These are phyloP conservation scores for Haematococcus lacustris DNA, from an alignment of 139 green algal genomes.

Conservation along the genomic window DNA sequence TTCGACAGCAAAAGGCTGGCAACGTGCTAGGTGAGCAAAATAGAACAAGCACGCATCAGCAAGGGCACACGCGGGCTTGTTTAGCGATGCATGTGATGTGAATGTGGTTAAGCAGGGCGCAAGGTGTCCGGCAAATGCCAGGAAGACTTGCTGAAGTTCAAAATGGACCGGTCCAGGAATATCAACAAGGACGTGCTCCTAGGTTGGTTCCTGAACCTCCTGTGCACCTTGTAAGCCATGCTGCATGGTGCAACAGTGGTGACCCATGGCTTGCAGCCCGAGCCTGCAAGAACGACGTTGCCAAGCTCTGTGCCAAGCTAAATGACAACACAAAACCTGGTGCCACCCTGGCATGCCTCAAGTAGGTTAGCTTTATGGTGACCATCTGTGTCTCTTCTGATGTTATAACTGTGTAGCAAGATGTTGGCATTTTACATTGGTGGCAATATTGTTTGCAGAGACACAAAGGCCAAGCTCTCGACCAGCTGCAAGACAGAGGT, in stretches of 20 bases:
- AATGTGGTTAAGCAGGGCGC: constrained; percentile 21
- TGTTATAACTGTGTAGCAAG: constrained; percentile 1
- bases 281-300: constrained; percentile 64
- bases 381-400: too few relatives aligned
- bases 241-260: too few relatives aligned
- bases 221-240: too few relatives aligned
- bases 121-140: constrained; percentile 39
- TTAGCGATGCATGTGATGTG: background rate
- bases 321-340: constrained; percentile 26
- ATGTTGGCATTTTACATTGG: too few relatives aligned
- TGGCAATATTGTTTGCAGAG: too few relatives aligned
- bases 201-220: constrained; percentile 22
- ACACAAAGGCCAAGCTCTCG: constrained; percentile 37
- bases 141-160: constrained; percentile 31
- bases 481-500: constrained; percentile 48
- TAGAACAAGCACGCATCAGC: background rate
- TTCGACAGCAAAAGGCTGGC: constrained; percentile 26
- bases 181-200: constrained; percentile 76
- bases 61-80: background rate
- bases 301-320: constrained; percentile 47
- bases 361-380: constrained; percentile 11
- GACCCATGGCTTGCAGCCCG: constrained; percentile 33
- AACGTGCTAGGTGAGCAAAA: constrained; percentile 32
- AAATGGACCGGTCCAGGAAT: constrained; percentile 44
- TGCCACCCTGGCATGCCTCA: constrained; percentile 53